Evolutionary conservation across 192 early-diverging fungal species (phyloP), one percentile per base, ranked within the genome.

Genomic region (Rhizophlyctis rosea): DNA sequence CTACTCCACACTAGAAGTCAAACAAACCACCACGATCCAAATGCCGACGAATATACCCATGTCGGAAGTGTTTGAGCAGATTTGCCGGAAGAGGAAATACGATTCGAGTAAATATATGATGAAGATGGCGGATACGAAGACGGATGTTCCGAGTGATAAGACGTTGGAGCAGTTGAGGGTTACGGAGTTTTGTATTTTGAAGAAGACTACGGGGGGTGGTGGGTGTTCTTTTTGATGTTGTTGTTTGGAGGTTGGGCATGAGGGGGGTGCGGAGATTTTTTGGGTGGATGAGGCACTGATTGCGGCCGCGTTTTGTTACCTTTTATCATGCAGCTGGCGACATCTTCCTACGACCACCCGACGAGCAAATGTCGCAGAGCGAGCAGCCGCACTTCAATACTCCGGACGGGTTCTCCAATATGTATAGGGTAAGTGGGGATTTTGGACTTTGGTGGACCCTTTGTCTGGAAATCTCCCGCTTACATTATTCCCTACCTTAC

Each of bases 11-110:
- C 66, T 87, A 21, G 90, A 94, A 56, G 91, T 96, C 29, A 83
- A 92, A 61, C 91, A 91, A 35, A 94, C 93, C 0, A 97, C 94
- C 0, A 96, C 92, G 0, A 85, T 98, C 11, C 87, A 86, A 44
- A 83, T 93, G 11, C 68, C 82, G 44, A 72, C 81, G 11, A 80
- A 84, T 56, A 87, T 86, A 63, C 82, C 88, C 18, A 81, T 99
- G 47, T 79, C 79, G 25, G 87, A 88, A 48, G 87, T 95, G 16
- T 86, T 98, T 50, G 84, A 92, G 3, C 71, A 80, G 4, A 90
- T 99, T 35, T 98, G 95, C 62, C 72, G 76, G 29, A 96, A 96
- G 66, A 82, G 93, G 49, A 91, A 91, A 70, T 85, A 96, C 60
- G 82, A 93, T 39, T 78, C 87, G 11, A 86, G 86, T 32, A 83